These are phyloP conservation scores for Verticillium isaacii DNA, from an alignment of 2,329 filamentous ascomycete species.

Conservation along the genomic window DNA sequence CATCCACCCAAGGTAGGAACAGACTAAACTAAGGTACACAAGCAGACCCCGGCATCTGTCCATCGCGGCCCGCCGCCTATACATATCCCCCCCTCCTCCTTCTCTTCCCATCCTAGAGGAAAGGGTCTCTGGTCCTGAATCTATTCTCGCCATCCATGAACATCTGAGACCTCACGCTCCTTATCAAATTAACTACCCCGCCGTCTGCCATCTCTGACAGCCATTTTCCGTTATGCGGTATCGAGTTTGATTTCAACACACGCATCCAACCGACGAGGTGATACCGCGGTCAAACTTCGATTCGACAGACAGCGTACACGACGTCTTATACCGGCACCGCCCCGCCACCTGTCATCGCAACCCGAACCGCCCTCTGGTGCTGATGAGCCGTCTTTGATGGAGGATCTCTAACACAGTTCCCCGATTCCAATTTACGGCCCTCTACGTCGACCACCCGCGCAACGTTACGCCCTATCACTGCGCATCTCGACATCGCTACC, in stretches of 20 bases:
- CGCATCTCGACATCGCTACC: not conserved
- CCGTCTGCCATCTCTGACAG: not conserved
- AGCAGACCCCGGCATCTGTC: not conserved
- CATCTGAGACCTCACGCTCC: not conserved
- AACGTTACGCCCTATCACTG: not conserved
- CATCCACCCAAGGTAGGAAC: not conserved
- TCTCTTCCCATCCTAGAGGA: not conserved
- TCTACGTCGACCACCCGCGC: not conserved
- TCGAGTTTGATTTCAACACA: not conserved
- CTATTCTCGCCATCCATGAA: not conserved
- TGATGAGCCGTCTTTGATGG: not conserved
- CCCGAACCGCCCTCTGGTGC: not conserved
- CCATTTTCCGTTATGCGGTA: not conserved
- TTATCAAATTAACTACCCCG: not conserved
- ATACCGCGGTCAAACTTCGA: not conserved
- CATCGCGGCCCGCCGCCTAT: not conserved
- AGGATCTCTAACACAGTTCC: not conserved
- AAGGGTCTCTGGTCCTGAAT: not conserved
- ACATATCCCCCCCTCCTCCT: not conserved
- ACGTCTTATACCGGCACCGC: not conserved
- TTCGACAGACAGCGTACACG: not conserved
- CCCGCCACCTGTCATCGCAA: not conserved
- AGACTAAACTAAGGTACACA: not conserved
- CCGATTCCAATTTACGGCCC: not conserved
- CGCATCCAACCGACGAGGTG: not conserved